Evolutionary conservation across 2,329 filamentous ascomycete genomes (phyloP).

Genomic region (Curvularia spicifera): DNA sequence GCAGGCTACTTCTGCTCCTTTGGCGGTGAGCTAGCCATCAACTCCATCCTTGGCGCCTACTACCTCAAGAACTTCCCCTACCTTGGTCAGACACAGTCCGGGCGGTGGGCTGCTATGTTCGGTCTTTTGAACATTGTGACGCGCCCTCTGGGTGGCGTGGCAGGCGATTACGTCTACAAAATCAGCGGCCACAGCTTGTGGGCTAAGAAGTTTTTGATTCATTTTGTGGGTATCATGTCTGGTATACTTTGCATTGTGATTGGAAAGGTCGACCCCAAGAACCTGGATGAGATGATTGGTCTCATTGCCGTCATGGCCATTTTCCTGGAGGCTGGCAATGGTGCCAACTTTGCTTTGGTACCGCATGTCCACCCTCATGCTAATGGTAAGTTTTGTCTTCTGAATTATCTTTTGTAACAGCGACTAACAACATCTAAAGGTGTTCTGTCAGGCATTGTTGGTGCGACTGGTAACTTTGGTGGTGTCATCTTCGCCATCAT

Average conservation of each 20-base stretch:
- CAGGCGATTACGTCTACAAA: slow-evolving; percentile 63
- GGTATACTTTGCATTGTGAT: slow-evolving; percentile 68
- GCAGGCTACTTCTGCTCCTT: slow-evolving; percentile 67
- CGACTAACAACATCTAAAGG: slow-evolving; percentile 44
- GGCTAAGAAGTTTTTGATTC: slow-evolving; percentile 69
- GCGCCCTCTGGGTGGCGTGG: slow-evolving; percentile 69
- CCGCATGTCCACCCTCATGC: slow-evolving; percentile 84
- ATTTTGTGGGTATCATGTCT: slow-evolving; percentile 62
- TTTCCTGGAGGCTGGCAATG: slow-evolving; percentile 85
- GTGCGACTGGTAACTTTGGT: slow-evolving; percentile 82
- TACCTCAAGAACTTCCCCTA: slow-evolving; percentile 63
- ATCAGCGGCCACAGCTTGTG: slow-evolving; percentile 59
- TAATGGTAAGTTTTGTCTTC: slow-evolving; percentile 64
- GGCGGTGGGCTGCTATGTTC: slow-evolving; percentile 74
- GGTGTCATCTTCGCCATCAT: slow-evolving; percentile 84
- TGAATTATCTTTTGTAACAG: not conserved
- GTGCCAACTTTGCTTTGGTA: slow-evolving; percentile 83
- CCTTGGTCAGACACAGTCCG: slow-evolving; percentile 62
- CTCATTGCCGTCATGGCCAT: slow-evolving; percentile 78
- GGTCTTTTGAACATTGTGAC: slow-evolving; percentile 74
- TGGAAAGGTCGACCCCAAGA: slow-evolving; percentile 67
- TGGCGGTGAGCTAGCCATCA: slow-evolving; percentile 66
- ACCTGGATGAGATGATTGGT: slow-evolving; percentile 72
- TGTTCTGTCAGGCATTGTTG: slow-evolving; percentile 76
- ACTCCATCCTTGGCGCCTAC: slow-evolving; percentile 66